Conservation (phyloP, 345 rosid species). For the Eucalyptus viminalis region DNA sequence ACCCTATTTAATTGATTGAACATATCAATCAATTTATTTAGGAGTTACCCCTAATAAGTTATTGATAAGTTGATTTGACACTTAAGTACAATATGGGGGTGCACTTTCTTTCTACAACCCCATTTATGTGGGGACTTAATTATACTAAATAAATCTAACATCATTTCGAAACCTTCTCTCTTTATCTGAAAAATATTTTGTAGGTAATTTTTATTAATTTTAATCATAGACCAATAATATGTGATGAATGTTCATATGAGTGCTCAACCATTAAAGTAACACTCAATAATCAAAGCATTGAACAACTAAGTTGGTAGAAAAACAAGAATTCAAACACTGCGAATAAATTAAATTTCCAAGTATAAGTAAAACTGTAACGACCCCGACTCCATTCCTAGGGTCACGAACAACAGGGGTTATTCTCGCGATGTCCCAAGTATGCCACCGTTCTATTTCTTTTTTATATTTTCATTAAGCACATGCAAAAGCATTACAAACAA, state of each 20-base stretch:
- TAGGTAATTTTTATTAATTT: background rate
- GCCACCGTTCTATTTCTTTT: too few relatives aligned
- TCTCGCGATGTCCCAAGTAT: rapidly evolving
- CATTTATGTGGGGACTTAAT: background rate
- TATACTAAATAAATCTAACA: background rate
- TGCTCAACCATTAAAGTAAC: background rate
- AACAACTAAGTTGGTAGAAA: background rate
- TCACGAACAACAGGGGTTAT: too few relatives aligned
- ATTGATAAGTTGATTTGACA: background rate
- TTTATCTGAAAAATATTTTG: too few relatives aligned
- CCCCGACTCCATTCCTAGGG: too few relatives aligned
- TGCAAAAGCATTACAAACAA: too few relatives aligned
- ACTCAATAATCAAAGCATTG: background rate
- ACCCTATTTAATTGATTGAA: background rate
- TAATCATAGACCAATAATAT: too few relatives aligned
- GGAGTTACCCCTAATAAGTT: background rate
- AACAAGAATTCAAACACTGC: background rate
- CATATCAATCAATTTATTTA: too few relatives aligned
- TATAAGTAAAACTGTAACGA: too few relatives aligned
- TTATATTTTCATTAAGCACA: too few relatives aligned
- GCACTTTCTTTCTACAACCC: background rate
- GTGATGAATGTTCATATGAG: background rate
- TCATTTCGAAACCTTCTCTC: background rate
- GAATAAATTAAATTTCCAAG: too few relatives aligned
- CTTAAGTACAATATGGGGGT: background rate